Conservation (phyloP, 306 rosid species). For the Pachyrhizus erosus region DNA sequence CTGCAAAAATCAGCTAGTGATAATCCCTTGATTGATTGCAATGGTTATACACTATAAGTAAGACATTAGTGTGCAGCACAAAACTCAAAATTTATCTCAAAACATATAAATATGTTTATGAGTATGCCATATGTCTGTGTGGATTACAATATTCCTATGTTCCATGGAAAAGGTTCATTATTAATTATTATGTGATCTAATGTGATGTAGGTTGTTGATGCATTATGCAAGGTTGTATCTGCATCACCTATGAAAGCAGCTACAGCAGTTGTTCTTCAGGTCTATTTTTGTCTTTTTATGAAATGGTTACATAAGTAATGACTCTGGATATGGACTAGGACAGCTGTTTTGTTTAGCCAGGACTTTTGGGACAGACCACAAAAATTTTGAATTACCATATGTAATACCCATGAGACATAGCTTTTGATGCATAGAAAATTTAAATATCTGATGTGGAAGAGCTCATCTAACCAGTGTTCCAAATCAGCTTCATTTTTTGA, state of each 20-base stretch:
- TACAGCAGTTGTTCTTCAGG: slow-evolving; percentile 88
- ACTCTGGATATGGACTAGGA: slow-evolving; percentile 28
- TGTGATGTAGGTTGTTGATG: slow-evolving; percentile 77
- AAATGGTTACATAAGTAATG: slow-evolving; percentile 23
- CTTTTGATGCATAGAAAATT: neutral
- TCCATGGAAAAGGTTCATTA: neutral
- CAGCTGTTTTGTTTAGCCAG: slow-evolving; percentile 7
- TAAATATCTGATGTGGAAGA: slow-evolving; percentile 23
- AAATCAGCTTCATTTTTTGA: slow-evolving; percentile 9
- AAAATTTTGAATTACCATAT: slow-evolving; percentile 4
- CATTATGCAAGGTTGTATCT: slow-evolving; percentile 86
- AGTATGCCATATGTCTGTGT: neutral
- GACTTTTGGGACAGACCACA: neutral
- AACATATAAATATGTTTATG: neutral
- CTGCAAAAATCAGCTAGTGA: neutral
- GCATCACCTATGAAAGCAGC: slow-evolving; percentile 85
- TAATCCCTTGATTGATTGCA: neutral
- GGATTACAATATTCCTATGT: neutral
- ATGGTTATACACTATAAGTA: neutral
- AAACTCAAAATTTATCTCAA: neutral
- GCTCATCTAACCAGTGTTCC: neutral
- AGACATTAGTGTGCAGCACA: neutral
- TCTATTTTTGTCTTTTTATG: slow-evolving; percentile 44
- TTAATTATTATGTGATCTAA: slow-evolving; percentile 32
- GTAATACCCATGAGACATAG: neutral